Conservation (phyloP, 768 basidiomycete species). For the Daedalea quercina region DNA sequence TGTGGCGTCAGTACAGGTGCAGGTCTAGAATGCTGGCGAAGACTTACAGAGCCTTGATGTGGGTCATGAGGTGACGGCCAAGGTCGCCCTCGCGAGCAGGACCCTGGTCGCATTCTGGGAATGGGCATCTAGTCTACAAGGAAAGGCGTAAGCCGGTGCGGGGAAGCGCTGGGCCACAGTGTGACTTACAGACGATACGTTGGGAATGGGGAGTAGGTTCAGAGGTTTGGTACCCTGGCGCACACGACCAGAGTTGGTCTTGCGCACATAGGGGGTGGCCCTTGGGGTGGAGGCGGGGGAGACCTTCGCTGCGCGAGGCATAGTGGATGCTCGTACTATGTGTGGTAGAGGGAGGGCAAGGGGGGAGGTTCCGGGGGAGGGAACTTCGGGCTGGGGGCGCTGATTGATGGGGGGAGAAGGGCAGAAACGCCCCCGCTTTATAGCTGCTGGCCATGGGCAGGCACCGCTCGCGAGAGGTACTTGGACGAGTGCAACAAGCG, state of each 20-base stretch:
- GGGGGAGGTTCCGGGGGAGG: not conserved
- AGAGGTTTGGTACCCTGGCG: not conserved
- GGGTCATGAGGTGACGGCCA: no score
- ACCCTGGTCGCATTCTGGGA: no score
- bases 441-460: not conserved
- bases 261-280: not conserved
- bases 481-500: not conserved
- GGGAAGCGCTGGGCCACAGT: no score
- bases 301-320: not conserved
- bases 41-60: no score
- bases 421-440: not conserved
- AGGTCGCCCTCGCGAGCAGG: no score
- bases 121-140: no score
- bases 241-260: not conserved
- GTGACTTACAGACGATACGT: no score
- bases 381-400: not conserved
- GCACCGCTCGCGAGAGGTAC: not conserved
- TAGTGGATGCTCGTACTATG: not conserved
- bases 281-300: not conserved
- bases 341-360: not conserved
- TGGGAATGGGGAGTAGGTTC: no score
- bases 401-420: not conserved
- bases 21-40: no score
- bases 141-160: no score
- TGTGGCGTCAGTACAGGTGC: no score